Conservation (phyloP, 2,329 filamentous ascomycete species). For the Microsporum canis region DNA sequence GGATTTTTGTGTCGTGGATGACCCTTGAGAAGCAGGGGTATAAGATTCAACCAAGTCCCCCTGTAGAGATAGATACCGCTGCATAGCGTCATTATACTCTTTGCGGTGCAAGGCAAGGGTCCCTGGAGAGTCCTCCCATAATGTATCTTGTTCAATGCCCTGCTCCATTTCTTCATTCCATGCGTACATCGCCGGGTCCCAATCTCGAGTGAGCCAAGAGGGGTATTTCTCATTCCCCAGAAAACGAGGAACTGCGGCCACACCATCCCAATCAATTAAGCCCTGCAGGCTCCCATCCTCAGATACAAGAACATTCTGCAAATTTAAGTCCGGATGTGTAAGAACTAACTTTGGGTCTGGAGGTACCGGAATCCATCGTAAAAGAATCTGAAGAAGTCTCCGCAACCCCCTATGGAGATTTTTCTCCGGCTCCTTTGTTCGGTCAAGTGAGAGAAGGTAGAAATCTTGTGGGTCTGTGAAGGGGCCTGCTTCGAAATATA, state of each 20-base stretch:
- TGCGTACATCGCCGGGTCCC: conserved; percentile 11
- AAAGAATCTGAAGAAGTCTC: conserved; percentile 4
- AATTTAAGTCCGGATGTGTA: conserved; percentile 7
- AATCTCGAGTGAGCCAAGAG: conserved; percentile 13
- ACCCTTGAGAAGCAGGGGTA: neutral
- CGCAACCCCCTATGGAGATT: conserved; percentile 4
- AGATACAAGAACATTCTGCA: conserved; percentile 7
- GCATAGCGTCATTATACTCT: neutral
- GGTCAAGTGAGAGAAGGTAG: conserved; percentile 8
- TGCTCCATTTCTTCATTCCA: conserved; percentile 10
- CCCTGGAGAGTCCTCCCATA: conserved; percentile 9
- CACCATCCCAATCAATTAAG: conserved; percentile 14
- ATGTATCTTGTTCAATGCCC: conserved; percentile 7
- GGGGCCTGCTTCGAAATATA: conserved; percentile 8
- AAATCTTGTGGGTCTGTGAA: conserved; percentile 8
- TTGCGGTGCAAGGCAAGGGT: neutral
- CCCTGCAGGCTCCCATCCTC: conserved; percentile 10
- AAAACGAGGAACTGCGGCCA: conserved; percentile 7
- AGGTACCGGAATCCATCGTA: conserved; percentile 6
- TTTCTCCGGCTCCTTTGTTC: conserved; percentile 5
- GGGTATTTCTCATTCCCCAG: conserved; percentile 11
- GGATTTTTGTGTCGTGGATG: conserved; percentile 7
- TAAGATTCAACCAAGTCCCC: neutral
- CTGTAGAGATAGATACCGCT: neutral
- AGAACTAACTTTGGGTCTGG: conserved; percentile 7